Evolutionary conservation across 2,329 filamentous ascomycete genomes (phyloP), one percentile per base, ranked within the genome.

Genomic region (Talaromyces funiculosus): DNA sequence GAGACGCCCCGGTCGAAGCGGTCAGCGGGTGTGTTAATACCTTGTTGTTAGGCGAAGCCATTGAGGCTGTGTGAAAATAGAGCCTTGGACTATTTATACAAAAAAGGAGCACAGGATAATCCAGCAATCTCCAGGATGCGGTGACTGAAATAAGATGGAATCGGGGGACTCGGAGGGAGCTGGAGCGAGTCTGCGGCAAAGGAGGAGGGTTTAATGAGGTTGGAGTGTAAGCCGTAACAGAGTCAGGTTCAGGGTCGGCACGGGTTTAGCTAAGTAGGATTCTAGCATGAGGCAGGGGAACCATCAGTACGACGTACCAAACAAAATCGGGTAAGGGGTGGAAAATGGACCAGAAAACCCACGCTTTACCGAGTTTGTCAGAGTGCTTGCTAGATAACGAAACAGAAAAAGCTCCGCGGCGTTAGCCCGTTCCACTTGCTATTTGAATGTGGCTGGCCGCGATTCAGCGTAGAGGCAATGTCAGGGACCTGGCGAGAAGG

Each of bases 1-100:
- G 37, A 16, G 29, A 43, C 33, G 33, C 12, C 16, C 37, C 45
- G 22, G 53, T 20, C 33, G 47, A 47, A 42, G 45, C 47, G 55
- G 47, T 43, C 35, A 45, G 33, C 20, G 54, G 40, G 56, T 12
- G 38, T 35, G 38, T 35, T 18, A 33, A 47, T 38, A 62, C 61
- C 57, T 62, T 62, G 53, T 62, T 62, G 53, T 54, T 54, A n/a
- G 51, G 12, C 7, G 61, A 62, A 57, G 61, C 61, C 61, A 62
- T 62, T 60, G 61, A 42, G 61, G 38, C 47, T 54, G 31, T 54
- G 56, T 38, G 24, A 33, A 31, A 51, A 24, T 40, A 38, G 22
- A 62, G 42, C 29, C 33, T 58, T 57, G 60, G 20, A n/a, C 29
- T 37, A 38, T 38, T 38, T 59, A 55, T 57, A 55, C 56, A 54